Conservation (phyloP, 805 yeast species). For the Jamesozyma spencerorum region DNA sequence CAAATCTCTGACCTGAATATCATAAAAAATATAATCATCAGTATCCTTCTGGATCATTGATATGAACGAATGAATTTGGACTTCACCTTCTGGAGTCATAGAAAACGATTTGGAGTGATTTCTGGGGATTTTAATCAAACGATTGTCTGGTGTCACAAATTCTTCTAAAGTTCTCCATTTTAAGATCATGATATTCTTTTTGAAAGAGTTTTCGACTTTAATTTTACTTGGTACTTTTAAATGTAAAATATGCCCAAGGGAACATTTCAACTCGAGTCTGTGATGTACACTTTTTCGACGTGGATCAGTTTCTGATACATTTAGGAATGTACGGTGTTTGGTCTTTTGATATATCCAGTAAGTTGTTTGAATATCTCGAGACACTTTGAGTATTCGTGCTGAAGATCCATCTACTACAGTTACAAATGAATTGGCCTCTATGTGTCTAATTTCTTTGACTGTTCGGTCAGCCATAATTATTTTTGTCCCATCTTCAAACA, state of each 20-base stretch:
- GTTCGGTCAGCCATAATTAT: constrained; percentile 38
- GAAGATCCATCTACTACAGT: constrained; percentile 38
- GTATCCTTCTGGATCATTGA: constrained; percentile 21
- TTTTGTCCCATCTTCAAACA: constrained; percentile 33
- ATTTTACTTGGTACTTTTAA: constrained; percentile 16
- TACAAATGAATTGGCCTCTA: constrained; percentile 33
- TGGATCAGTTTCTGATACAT: not conserved
- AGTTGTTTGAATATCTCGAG: constrained; percentile 38
- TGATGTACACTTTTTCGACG: constrained; percentile 11
- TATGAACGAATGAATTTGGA: constrained; percentile 21
- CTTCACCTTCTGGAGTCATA: constrained; percentile 16
- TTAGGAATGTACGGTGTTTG: constrained; percentile 13
- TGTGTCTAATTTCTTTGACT: constrained; percentile 28
- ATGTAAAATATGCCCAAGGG: constrained; percentile 15
- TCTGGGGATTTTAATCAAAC: constrained; percentile 18
- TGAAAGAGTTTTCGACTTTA: constrained; percentile 16
- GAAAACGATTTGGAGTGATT: constrained; percentile 19
- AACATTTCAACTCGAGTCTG: constrained; percentile 17
- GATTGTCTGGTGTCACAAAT: constrained; percentile 14
- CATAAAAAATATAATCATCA: constrained; percentile 31
- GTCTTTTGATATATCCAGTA: constrained; percentile 31
- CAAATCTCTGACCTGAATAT: constrained; percentile 34
- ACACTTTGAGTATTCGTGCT: constrained; percentile 33
- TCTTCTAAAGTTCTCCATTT: constrained; percentile 17
- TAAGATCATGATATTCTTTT: constrained; percentile 12